Conservation (phyloP, 2,329 filamentous ascomycete genomes). For the Colletotrichum theobromicola region DNA sequence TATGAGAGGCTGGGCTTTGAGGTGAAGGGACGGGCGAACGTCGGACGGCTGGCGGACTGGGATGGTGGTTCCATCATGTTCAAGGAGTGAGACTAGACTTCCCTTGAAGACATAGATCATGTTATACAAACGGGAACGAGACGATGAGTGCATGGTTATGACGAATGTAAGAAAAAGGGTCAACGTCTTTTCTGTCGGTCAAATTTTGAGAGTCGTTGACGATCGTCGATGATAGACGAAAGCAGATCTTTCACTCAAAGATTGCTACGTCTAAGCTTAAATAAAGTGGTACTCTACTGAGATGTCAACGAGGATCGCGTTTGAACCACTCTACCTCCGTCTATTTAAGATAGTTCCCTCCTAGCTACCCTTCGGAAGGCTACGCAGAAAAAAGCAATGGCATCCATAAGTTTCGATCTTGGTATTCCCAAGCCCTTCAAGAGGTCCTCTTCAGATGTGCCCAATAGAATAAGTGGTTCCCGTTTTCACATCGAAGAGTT, state of each 20-base stretch:
- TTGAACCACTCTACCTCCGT: too few species aligned
- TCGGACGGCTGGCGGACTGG: conserved; percentile 39
- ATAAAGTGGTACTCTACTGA: too few species aligned
- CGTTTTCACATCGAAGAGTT: too few species aligned
- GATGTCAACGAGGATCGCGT: too few species aligned
- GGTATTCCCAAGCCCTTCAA: too few species aligned
- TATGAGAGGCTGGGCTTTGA: conserved; percentile 38
- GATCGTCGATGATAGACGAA: background rate
- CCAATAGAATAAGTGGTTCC: too few species aligned
- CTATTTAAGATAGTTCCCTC: too few species aligned
- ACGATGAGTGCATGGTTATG: background rate
- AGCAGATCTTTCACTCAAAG: background rate
- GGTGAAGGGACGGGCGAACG: conserved; percentile 38
- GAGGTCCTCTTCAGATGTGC: too few species aligned
- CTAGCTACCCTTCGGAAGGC: too few species aligned
- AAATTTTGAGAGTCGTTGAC: background rate
- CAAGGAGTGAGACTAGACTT: conserved; percentile 28
- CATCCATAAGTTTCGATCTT: too few species aligned
- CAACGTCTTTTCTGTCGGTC: background rate
- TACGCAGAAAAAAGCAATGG: too few species aligned
- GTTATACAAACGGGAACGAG: background rate
- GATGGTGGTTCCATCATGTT: conserved; percentile 43
- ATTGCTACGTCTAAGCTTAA: too few species aligned
- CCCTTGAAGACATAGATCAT: background rate
- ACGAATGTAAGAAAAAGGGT: accelerated